Percentiles rank a stretch among this genome's conserved stretches.
Evolutionary conservation across 192 early-diverging fungal genomes (phyloP).

Genomic region (Coemansia sp.): DNA sequence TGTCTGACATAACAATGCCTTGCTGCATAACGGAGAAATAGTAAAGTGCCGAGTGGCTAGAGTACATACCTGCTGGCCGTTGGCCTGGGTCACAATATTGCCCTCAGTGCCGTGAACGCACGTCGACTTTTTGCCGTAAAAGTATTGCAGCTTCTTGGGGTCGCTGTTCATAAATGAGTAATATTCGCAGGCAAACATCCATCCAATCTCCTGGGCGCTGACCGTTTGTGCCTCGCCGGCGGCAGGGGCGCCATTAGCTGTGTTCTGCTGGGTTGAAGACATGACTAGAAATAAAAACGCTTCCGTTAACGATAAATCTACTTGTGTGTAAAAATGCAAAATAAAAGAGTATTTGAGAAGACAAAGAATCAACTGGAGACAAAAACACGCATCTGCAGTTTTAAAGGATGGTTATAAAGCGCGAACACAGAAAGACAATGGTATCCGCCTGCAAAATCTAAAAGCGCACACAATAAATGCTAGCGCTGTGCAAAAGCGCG

Average conservation of each 20-base stretch:
- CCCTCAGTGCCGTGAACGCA: constrained; percentile 85
- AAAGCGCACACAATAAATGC: constrained; percentile 4
- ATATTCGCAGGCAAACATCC: constrained; percentile 93
- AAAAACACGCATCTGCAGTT: not conserved
- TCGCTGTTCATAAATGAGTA: constrained; percentile 90
- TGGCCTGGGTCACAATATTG: constrained; percentile 60
- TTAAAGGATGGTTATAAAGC: constrained; percentile 1
- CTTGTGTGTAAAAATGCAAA: constrained; percentile 2
- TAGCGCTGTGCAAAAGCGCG: not conserved
- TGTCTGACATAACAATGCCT: not conserved
- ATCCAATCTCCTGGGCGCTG: constrained; percentile 73
- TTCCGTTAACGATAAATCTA: constrained; percentile 16
- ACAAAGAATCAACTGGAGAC: constrained; percentile 1
- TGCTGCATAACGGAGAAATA: not conserved
- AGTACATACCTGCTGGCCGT: constrained; percentile 64
- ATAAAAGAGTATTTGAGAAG: constrained; percentile 4
- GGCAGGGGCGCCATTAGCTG: constrained; percentile 36
- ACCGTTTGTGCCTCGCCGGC: constrained; percentile 31
- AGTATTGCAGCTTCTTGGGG: constrained; percentile 75
- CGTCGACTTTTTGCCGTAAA: constrained; percentile 84
- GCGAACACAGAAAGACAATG: not conserved
- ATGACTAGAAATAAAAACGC: constrained; percentile 22
- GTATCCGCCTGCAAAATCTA: not conserved
- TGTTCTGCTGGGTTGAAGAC: constrained; percentile 40
- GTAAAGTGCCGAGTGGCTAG: not conserved